Evolutionary conservation across 306 rosid species (phyloP).

Genomic region (Lathyrus tuberosus): DNA sequence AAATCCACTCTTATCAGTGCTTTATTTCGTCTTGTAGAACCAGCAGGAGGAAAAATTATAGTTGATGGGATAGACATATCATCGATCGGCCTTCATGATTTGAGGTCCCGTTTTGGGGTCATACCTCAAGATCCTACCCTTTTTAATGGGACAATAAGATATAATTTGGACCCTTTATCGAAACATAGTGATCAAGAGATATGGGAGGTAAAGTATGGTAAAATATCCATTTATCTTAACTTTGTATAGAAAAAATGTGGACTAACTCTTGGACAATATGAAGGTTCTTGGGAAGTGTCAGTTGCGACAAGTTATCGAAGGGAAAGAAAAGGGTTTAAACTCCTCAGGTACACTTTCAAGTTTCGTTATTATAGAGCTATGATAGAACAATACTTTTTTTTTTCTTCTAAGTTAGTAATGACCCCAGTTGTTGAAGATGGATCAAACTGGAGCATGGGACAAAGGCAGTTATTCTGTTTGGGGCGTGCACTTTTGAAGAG

Average conservation of each 20-base stretch:
- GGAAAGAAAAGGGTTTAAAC: not conserved
- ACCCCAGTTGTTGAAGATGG: not conserved
- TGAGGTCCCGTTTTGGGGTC: not conserved
- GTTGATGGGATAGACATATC: constrained; percentile 73
- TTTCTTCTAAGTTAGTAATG: too few relatives aligned
- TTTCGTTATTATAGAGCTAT: too few relatives aligned
- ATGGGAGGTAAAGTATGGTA: constrained; percentile 65
- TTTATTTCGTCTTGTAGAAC: constrained; percentile 26
- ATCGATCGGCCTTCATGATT: constrained; percentile 34
- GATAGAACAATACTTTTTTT: too few relatives aligned
- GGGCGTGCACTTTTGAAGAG: not conserved
- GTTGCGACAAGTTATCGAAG: constrained; percentile 48
- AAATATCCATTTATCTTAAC: not conserved
- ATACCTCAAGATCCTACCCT: not conserved
- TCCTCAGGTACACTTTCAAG: not conserved
- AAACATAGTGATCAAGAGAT: constrained; percentile 31
- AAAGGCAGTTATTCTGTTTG: constrained; percentile 40
- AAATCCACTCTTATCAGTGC: not conserved
- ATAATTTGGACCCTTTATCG: not conserved
- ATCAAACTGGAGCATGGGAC: not conserved
- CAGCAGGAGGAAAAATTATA: constrained; percentile 60
- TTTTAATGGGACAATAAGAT: not conserved
- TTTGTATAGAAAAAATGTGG: not conserved
- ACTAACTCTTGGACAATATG: constrained; percentile 21
- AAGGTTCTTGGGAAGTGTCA: constrained; percentile 45